Percentiles rank a stretch among this genome's conserved stretches.
phyloP scores from a whole-genome alignment of 2,329 filamentous ascomycete species.

The Achaetomium macrosporum region DNA sequence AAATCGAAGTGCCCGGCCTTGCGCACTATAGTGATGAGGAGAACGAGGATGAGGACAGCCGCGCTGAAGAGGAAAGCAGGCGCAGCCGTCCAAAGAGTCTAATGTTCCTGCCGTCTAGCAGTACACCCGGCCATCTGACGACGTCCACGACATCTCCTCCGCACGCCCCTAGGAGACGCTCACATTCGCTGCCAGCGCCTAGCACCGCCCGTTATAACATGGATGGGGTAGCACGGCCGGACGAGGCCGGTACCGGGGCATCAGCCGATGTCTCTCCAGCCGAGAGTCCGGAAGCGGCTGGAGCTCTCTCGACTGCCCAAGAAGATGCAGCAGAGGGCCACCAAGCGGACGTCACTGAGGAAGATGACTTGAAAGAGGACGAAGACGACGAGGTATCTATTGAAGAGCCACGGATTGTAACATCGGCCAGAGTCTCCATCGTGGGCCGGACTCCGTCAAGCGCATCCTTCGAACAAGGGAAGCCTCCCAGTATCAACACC shows the following conservation, averaged over 20 bases:
- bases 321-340: not conserved
- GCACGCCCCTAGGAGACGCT: slow-evolving; percentile 39
- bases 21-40: slow-evolving; percentile 59
- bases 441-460: slow-evolving; percentile 45
- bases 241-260: not conserved
- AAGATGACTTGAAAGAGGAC: slow-evolving; percentile 28
- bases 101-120: slow-evolving; percentile 29
- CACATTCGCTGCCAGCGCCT: slow-evolving; percentile 45
- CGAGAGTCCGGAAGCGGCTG: not conserved
- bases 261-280: not conserved
- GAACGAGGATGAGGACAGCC: slow-evolving; percentile 33
- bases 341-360: not conserved
- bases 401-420: slow-evolving; percentile 55
- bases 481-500: slow-evolving; percentile 33
- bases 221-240: not conserved
- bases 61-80: slow-evolving; percentile 28
- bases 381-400: slow-evolving; percentile 48
- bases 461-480: slow-evolving; percentile 42
- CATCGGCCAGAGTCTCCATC: slow-evolving; percentile 51
- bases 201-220: slow-evolving; percentile 9
- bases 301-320: not conserved
- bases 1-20: slow-evolving; percentile 74
- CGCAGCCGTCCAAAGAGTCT: slow-evolving; percentile 44
- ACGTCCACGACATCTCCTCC: slow-evolving; percentile 33
- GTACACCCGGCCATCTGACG: slow-evolving; percentile 29